Percentiles rank a stretch among this genome's conserved stretches.
Conservation (phyloP, 2,329 filamentous ascomycete genomes). For the Camptophora hylomeconis region DNA sequence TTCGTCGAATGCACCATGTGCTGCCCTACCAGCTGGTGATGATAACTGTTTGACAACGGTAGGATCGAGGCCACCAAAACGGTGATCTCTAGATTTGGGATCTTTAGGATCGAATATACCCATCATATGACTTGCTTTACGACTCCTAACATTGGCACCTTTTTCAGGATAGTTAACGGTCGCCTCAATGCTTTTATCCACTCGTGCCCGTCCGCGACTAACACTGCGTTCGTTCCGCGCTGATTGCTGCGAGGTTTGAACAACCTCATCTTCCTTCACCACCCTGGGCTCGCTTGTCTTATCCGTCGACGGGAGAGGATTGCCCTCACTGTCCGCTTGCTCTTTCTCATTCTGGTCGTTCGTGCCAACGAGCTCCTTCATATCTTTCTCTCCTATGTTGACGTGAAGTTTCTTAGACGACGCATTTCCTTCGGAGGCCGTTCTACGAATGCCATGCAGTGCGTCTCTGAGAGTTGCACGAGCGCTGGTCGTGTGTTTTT, state of each 20-base stretch:
- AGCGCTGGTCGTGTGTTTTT: too few relatives aligned
- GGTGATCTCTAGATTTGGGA: too few relatives aligned
- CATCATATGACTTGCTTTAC: slow-evolving; percentile 53
- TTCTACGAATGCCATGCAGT: slow-evolving; percentile 11
- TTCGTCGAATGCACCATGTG: too few relatives aligned
- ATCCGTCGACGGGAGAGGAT: too few relatives aligned
- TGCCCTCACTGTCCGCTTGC: too few relatives aligned
- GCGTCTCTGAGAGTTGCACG: slow-evolving; percentile 7
- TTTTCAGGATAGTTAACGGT: slow-evolving; percentile 46
- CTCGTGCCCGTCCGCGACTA: slow-evolving; percentile 32
- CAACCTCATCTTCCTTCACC: neutral
- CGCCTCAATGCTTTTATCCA: slow-evolving; percentile 52
- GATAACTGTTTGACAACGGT: slow-evolving; percentile 5
- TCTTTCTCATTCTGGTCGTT: neutral
- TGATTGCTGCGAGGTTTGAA: too few relatives aligned
- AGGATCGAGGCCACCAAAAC: too few relatives aligned
- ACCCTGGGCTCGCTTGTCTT: neutral
- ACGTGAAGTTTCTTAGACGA: slow-evolving; percentile 12
- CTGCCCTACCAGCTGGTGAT: neutral
- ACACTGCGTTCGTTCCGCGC: slow-evolving; percentile 25
- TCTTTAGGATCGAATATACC: slow-evolving; percentile 43
- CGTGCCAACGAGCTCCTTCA: slow-evolving; percentile 5
- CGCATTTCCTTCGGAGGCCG: slow-evolving; percentile 11
- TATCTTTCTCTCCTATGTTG: slow-evolving; percentile 5
- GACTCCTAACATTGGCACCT: slow-evolving; percentile 42